These are phyloP conservation scores for Vitellaria paradoxa DNA, from an alignment of 179 eudicot genomes.

Conservation along the genomic window DNA sequence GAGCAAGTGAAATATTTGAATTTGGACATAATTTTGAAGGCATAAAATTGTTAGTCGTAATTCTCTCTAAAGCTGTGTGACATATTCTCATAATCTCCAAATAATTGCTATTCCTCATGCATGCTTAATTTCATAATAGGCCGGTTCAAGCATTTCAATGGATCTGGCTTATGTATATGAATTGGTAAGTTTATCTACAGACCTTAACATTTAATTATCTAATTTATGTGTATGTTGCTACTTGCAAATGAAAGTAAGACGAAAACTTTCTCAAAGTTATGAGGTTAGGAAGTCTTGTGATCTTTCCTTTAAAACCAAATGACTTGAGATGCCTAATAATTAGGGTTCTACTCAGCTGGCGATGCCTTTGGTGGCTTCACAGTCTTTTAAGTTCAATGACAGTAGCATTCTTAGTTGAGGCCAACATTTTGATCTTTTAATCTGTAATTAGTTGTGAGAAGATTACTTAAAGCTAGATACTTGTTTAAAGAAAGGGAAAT, in stretches of 20 bases:
- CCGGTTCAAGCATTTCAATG: constrained; percentile 61
- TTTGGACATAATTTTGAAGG: constrained; percentile 75
- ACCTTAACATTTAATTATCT: background rate
- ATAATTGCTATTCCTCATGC: background rate
- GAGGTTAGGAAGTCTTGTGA: background rate
- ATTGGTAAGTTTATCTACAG: constrained; percentile 55
- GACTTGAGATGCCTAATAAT: background rate
- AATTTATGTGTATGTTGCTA: background rate
- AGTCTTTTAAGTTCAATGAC: background rate
- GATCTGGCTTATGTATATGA: constrained; percentile 89
- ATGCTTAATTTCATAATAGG: constrained; percentile 42
- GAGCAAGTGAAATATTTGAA: constrained; percentile 57
- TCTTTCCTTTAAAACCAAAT: background rate
- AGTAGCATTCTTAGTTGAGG: background rate
- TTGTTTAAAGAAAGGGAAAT: background rate
- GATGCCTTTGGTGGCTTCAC: background rate
- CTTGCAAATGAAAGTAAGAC: constrained; percentile 3
- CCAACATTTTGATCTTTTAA: background rate
- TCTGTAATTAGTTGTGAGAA: background rate
- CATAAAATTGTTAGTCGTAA: constrained; percentile 24
- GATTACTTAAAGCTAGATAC: background rate
- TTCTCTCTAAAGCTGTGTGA: background rate
- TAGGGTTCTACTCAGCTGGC: background rate
- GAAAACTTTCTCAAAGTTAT: constrained; percentile 9
- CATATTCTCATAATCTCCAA: background rate